Conservation (phyloP, 2,329 filamentous ascomycete genomes). For the Xylariaceae sp. region DNA sequence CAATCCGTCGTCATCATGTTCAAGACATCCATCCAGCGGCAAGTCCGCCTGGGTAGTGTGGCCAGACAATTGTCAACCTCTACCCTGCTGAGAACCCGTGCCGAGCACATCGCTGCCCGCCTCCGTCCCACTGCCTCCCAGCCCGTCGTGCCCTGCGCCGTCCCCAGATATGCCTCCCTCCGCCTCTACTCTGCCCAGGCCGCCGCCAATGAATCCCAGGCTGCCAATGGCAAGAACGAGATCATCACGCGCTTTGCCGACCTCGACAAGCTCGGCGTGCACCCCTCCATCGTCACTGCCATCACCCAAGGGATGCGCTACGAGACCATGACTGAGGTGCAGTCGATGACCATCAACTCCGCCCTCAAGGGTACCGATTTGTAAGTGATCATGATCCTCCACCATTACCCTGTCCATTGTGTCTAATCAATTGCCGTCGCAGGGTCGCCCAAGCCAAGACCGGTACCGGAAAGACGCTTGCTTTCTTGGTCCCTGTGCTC, state of each 20-base stretch:
- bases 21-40: slow-evolving; percentile 29
- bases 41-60: slow-evolving; percentile 28
- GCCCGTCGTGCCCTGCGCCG: slow-evolving; percentile 6
- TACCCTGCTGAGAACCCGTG: slow-evolving; percentile 19
- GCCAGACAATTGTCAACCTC: slow-evolving; percentile 26
- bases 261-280: slow-evolving; percentile 46
- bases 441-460: slow-evolving; percentile 93
- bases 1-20: slow-evolving; percentile 23
- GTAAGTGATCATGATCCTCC: slow-evolving; percentile 46
- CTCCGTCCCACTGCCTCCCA: slow-evolving; percentile 2
- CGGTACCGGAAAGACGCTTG: slow-evolving; percentile 93
- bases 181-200: slow-evolving; percentile 26
- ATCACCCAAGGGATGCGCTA: slow-evolving; percentile 71
- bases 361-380: slow-evolving; percentile 77
- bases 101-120: slow-evolving; percentile 17
- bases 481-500: slow-evolving; percentile 81
- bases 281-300: slow-evolving; percentile 59
- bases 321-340: slow-evolving; percentile 86
- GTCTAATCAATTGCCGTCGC: slow-evolving; percentile 15
- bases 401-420: slow-evolving; percentile 20
- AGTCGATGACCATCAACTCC: slow-evolving; percentile 74
- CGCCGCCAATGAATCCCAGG: slow-evolving; percentile 14
- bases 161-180: slow-evolving; percentile 17
- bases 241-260: slow-evolving; percentile 41
- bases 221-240: slow-evolving; percentile 21